phyloP scores from a whole-genome alignment of 2,329 filamentous ascomycete genomes.

The Xylariomycetidae sp. region DNA sequence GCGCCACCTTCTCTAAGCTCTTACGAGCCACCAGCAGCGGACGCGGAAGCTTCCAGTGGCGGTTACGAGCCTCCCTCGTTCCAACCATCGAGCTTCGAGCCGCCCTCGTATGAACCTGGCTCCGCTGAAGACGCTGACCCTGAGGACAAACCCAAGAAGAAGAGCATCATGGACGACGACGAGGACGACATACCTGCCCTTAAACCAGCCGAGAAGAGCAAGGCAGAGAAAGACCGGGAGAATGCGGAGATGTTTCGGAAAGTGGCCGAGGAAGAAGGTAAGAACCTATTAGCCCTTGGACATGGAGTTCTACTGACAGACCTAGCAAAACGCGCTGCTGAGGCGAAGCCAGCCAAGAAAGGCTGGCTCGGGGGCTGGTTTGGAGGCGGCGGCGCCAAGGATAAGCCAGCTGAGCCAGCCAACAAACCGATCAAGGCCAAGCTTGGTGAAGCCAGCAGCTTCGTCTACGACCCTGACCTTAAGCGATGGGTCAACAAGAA shows the following conservation, averaged over 20 bases:
- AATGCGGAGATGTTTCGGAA: slow-evolving; percentile 82
- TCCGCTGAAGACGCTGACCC: slow-evolving; percentile 40
- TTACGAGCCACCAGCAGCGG: slow-evolving; percentile 24
- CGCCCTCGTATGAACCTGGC: slow-evolving; percentile 51
- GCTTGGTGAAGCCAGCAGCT: slow-evolving; percentile 85
- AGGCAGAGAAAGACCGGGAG: slow-evolving; percentile 66
- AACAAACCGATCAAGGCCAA: slow-evolving; percentile 82
- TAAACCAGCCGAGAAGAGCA: slow-evolving; percentile 50
- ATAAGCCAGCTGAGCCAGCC: slow-evolving; percentile 37
- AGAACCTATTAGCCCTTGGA: slow-evolving; percentile 22
- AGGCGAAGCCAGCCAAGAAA: slow-evolving; percentile 49
- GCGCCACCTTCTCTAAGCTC: slow-evolving; percentile 38
- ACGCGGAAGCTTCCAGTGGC: slow-evolving; percentile 25
- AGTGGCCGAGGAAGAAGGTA: slow-evolving; percentile 71
- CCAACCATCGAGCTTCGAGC: slow-evolving; percentile 53
- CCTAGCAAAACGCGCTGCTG: slow-evolving; percentile 55
- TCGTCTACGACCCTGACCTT: slow-evolving; percentile 91
- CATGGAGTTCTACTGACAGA: slow-evolving; percentile 14
- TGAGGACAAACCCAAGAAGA: slow-evolving; percentile 61
- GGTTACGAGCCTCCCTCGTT: slow-evolving; percentile 58
- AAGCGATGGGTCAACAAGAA: slow-evolving; percentile 99
- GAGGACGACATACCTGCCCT: slow-evolving; percentile 59
- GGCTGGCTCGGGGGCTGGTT: slow-evolving; percentile 89
- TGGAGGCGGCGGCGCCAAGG: slow-evolving; percentile 52
- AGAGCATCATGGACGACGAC: slow-evolving; percentile 76